phyloP scores from a whole-genome alignment of 2,329 filamentous ascomycete genomes.

The Ceratocystis variospora region DNA sequence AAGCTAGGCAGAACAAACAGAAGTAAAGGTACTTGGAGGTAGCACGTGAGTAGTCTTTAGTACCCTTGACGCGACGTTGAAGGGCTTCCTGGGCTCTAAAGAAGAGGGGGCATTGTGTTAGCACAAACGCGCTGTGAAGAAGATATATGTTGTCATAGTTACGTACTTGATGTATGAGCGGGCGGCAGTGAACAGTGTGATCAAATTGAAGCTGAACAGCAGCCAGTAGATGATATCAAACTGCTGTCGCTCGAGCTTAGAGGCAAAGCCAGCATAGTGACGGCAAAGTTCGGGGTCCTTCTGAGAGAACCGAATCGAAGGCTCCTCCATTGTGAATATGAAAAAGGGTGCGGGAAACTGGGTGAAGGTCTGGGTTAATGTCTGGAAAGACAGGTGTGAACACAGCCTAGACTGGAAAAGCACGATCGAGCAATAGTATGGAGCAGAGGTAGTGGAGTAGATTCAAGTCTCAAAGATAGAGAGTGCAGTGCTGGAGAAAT shows the following conservation, averaged over 20 bases:
- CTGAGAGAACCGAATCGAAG: slow-evolving; percentile 15
- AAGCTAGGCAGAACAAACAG: slow-evolving; percentile 32
- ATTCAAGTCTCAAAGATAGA: background rate
- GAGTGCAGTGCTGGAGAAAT: background rate
- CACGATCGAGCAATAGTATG: background rate
- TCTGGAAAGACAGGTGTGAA: too few species aligned
- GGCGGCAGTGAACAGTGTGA: slow-evolving; percentile 33
- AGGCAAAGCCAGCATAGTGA: slow-evolving; percentile 33
- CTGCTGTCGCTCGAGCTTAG: slow-evolving; percentile 30
- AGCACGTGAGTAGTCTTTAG: slow-evolving; percentile 26
- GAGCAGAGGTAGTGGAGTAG: background rate
- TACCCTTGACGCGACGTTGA: slow-evolving; percentile 27
- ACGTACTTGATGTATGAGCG: slow-evolving; percentile 31
- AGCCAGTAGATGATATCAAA: slow-evolving; percentile 36
- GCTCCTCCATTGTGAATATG: slow-evolving; percentile 7
- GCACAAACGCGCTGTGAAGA: background rate
- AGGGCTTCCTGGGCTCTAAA: slow-evolving; percentile 28
- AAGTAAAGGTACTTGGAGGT: slow-evolving; percentile 32
- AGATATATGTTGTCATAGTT: background rate
- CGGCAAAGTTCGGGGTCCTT: slow-evolving; percentile 26
- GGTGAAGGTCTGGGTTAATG: background rate
- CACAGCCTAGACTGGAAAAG: too few species aligned
- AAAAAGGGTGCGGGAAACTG: background rate
- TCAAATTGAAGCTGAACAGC: slow-evolving; percentile 32
- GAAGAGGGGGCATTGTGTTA: slow-evolving; percentile 2